Evolutionary conservation across 2,329 filamentous ascomycete species (phyloP).

Genomic region (Pseudogymnoascus sp.): DNA sequence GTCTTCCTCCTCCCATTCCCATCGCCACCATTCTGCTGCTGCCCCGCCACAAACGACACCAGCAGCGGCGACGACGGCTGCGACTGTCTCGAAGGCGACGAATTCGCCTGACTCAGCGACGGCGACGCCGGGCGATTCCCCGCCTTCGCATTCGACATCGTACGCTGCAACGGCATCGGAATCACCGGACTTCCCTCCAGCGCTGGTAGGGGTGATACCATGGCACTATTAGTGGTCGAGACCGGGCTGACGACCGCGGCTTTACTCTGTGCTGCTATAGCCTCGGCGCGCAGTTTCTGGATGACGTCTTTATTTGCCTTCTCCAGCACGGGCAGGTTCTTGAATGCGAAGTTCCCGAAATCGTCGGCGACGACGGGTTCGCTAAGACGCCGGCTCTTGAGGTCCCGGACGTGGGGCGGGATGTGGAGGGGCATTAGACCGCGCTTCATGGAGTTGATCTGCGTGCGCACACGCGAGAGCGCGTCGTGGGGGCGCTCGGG

Average conservation of each 20-base stretch:
- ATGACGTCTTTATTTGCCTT: constrained; percentile 99
- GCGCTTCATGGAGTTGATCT: constrained; percentile 72
- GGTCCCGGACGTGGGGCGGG: constrained; percentile 87
- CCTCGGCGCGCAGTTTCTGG: constrained; percentile 87
- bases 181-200: constrained; percentile 81
- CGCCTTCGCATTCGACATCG: constrained; percentile 72
- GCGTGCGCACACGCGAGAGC: constrained; percentile 76
- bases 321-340: constrained; percentile 90
- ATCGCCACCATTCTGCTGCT: constrained; percentile 34
- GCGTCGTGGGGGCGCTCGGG: constrained; percentile 90
- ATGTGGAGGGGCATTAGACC: constrained; percentile 93
- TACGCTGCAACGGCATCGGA: constrained; percentile 70
- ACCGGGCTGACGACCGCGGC: constrained; percentile 21
- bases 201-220: constrained; percentile 53
- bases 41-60: constrained; percentile 88
- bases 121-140: constrained; percentile 76
- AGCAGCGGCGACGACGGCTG: constrained; percentile 82
- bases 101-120: constrained; percentile 70
- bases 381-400: constrained; percentile 77
- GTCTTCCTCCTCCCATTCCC: constrained; percentile 77
- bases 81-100: constrained; percentile 80
- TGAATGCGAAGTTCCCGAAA: constrained; percentile 94
- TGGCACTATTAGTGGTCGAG: constrained; percentile 16
- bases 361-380: constrained; percentile 85
- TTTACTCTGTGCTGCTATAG: constrained; percentile 60